These are phyloP conservation scores for Pneumocystis jirovecii DNA, from an alignment of 1,139 yeast species.

Conservation along the genomic window DNA sequence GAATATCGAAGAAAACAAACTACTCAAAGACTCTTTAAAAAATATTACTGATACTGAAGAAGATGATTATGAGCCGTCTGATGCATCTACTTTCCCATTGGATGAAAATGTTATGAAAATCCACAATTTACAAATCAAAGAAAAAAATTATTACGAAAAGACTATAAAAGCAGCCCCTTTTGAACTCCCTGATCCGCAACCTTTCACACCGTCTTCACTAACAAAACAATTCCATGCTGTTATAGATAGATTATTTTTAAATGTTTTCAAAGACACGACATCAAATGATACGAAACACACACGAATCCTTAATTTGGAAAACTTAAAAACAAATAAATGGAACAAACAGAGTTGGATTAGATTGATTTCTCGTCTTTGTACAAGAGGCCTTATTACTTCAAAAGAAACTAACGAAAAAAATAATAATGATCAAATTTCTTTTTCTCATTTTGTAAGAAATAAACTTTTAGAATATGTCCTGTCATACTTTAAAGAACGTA, in stretches of 20 bases:
- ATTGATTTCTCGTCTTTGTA: conserved; percentile 59
- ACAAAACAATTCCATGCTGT: conserved; percentile 9
- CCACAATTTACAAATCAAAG: not conserved
- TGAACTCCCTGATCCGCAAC: conserved; percentile 8
- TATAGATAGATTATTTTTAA: not conserved
- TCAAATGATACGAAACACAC: not conserved
- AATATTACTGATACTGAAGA: conserved; percentile 12
- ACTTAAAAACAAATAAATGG: conserved; percentile 9
- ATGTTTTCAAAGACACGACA: conserved; percentile 1
- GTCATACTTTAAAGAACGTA: conserved; percentile 53
- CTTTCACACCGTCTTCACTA: conserved; percentile 9
- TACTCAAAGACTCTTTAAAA: not conserved
- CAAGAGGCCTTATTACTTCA: conserved; percentile 47
- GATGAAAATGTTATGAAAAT: not conserved
- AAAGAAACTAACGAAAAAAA: conserved; percentile 2
- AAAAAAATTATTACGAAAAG: not conserved
- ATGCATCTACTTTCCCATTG: conserved; percentile 3
- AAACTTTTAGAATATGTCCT: conserved; percentile 60
- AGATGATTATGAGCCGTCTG: conserved; percentile 18
- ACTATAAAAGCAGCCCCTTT: conserved; percentile 2
- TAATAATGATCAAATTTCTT: conserved; percentile 18
- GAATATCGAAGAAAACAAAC: conserved; percentile 14
- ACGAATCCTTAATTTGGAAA: conserved; percentile 4
- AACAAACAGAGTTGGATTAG: conserved; percentile 47
- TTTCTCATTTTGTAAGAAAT: conserved; percentile 50